These are phyloP conservation scores for Lumnitzera littorea DNA, from an alignment of 345 rosid genomes.

Conservation along the genomic window DNA sequence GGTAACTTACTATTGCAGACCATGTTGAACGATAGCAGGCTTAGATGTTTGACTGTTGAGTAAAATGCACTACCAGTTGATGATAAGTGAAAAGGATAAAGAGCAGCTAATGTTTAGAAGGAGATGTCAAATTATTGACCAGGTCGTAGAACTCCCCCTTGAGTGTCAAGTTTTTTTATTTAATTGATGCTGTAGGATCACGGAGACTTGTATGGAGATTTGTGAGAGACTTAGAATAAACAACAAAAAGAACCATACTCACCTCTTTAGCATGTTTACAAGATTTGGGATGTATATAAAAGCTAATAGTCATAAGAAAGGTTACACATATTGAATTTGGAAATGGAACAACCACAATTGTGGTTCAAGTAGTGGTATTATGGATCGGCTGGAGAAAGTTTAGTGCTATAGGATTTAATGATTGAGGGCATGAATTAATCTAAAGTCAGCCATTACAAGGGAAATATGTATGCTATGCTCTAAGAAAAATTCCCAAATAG, in stretches of 20 bases:
- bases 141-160: slow-evolving; percentile 69
- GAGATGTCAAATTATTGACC: slow-evolving; percentile 47
- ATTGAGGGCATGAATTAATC: no score
- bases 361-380: slow-evolving; percentile 34
- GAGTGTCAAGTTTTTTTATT: slow-evolving; percentile 79
- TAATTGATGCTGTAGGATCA: slow-evolving; percentile 73
- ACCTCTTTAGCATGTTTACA: slow-evolving; percentile 51
- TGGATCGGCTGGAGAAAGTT: slow-evolving; percentile 22
- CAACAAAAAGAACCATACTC: slow-evolving; percentile 67
- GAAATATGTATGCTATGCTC: no score
- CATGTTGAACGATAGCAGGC: no score
- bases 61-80: slow-evolving; percentile 17
- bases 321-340: slow-evolving; percentile 66
- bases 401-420: slow-evolving; percentile 3
- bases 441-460: no score
- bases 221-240: slow-evolving; percentile 77
- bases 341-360: slow-evolving; percentile 44
- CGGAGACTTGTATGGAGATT: slow-evolving; percentile 72
- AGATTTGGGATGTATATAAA: slow-evolving; percentile 71
- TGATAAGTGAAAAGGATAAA: slow-evolving; percentile 35
- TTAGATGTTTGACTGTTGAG: no score
- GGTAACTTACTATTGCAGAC: no score
- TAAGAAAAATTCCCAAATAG: no score
- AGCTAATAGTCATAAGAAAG: slow-evolving; percentile 62
- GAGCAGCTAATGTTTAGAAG: slow-evolving; percentile 60